Base-by-base conservation (phyloP, 2,329 filamentous ascomycete genomes). In the Fusarium sp. region DNA sequence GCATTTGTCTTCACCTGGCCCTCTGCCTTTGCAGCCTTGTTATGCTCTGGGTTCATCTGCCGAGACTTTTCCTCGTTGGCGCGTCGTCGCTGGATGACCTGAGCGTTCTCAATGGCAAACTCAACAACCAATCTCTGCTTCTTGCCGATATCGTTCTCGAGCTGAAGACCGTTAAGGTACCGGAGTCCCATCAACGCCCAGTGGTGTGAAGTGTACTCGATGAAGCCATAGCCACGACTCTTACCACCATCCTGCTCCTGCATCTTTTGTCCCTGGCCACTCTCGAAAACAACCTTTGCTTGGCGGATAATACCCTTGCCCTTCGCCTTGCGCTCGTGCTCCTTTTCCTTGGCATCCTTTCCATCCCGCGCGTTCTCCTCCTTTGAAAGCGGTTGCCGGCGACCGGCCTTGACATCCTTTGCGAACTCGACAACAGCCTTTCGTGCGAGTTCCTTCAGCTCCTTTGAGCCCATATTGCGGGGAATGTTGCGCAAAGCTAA, bases 101-200 rank as follows among this genome's bases (percentile, higher is more conserved):
- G 93, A 1, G 92, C 93, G 71, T 99, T 99, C 78, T 99, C 95
- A 74, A 99, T 97, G 19, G 95, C 93, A 74, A 99, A 99, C 76
- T 99, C 96, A 34, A 94, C 94, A 72, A 99, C 92, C 47, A 99
- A 79, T 11, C 95, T 85, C 77, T 95, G 93, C 74, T 92, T 94
- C 78, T 90, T 92, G 65, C 95, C 93, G 49, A 85, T 78, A 24
- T 81, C 78, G 63, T 83, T 85, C 70, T 84, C 80, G 15, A 87
- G 69, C 29, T 85, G 79, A 57, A 85, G 89, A 2, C 94, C 93
- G 74, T 99, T 99, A 54, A 99, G 83, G 88, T 92, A 98, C 42
- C 95, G 85, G 62, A 99, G 81, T 24, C 92, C 95, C 92, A 98
- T 98, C 35, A 99, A 83, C 12, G 95, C 95, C 82, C 90, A 94